These are phyloP conservation scores for Clavariopsis aquatica DNA, from an alignment of 495 filamentous ascomycete species.

Conservation along the genomic window DNA sequence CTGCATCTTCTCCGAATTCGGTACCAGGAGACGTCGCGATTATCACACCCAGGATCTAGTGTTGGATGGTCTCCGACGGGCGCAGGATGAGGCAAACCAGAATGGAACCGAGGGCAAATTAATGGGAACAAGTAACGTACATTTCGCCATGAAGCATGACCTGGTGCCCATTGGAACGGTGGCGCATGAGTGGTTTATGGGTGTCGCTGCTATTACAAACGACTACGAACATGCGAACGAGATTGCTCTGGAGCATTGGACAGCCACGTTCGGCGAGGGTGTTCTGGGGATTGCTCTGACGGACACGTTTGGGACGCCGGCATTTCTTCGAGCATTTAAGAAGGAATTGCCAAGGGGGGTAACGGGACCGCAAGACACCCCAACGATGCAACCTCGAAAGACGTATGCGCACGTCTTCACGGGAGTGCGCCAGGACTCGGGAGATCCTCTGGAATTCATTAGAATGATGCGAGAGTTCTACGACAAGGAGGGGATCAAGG, in stretches of 20 bases:
- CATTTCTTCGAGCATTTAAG: slow-evolving; percentile 82
- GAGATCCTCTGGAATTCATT: slow-evolving; percentile 81
- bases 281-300: slow-evolving; percentile 90
- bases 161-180: slow-evolving; percentile 87
- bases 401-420: slow-evolving; percentile 85
- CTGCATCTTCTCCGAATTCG: slow-evolving; percentile 92
- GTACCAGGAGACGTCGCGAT: slow-evolving; percentile 81
- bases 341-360: slow-evolving; percentile 54
- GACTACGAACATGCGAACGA: slow-evolving; percentile 84
- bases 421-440: slow-evolving; percentile 92
- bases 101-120: slow-evolving; percentile 68
- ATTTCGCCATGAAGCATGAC: slow-evolving; percentile 89
- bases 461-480: slow-evolving; percentile 86
- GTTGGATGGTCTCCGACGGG: slow-evolving; percentile 75
- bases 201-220: slow-evolving; percentile 84
- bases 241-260: slow-evolving; percentile 79
- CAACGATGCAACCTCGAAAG: slow-evolving; percentile 38
- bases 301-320: slow-evolving; percentile 95
- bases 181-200: slow-evolving; percentile 99
- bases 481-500: slow-evolving; percentile 68
- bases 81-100: slow-evolving; percentile 60
- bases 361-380: slow-evolving; percentile 1
- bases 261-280: slow-evolving; percentile 87
- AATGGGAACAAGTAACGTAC: slow-evolving; percentile 91
- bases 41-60: slow-evolving; percentile 95